These are phyloP conservation scores for Colletotrichum sp. DNA, from an alignment of 2,329 filamentous ascomycete species.

Conservation along the genomic window DNA sequence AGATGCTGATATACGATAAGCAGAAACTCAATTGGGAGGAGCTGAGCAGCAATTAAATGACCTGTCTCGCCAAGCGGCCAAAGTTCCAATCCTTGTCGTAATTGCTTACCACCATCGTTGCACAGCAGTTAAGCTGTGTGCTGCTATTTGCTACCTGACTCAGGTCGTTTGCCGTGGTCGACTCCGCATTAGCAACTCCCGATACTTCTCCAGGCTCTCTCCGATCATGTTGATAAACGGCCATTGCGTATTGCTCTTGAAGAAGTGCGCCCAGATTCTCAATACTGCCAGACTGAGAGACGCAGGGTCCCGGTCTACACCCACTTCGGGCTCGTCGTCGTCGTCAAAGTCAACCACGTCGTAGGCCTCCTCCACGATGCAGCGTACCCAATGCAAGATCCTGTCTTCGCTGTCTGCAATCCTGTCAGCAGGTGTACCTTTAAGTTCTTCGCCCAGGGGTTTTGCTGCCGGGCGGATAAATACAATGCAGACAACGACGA, in stretches of 20 bases:
- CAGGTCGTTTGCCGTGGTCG: not conserved
- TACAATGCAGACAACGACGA: not conserved
- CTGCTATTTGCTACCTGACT: not conserved
- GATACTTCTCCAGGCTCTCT: conserved; percentile 40
- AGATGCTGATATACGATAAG: not conserved
- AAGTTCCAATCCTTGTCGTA: not conserved
- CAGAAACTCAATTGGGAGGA: not conserved
- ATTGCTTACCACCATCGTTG: not conserved
- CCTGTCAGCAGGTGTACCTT: not conserved
- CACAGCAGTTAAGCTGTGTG: not conserved
- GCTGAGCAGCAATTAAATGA: not conserved
- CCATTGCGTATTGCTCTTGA: conserved; percentile 53
- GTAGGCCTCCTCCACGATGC: conserved; percentile 50
- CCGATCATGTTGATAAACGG: conserved; percentile 52
- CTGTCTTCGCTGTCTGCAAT: conserved; percentile 44
- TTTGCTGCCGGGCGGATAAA: not conserved
- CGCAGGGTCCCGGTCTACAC: conserved; percentile 28
- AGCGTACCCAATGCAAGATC: conserved; percentile 51
- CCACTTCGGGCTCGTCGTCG: conserved; percentile 33
- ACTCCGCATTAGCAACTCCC: conserved; percentile 26
- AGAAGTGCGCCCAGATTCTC: conserved; percentile 51
- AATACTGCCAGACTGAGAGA: conserved; percentile 43
- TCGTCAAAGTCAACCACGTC: conserved; percentile 42
- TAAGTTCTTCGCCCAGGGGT: rapidly evolving
- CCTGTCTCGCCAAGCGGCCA: not conserved